Evolutionary conservation across 768 basidiomycete genomes (phyloP).

Genomic region (Auricularia heimuer): DNA sequence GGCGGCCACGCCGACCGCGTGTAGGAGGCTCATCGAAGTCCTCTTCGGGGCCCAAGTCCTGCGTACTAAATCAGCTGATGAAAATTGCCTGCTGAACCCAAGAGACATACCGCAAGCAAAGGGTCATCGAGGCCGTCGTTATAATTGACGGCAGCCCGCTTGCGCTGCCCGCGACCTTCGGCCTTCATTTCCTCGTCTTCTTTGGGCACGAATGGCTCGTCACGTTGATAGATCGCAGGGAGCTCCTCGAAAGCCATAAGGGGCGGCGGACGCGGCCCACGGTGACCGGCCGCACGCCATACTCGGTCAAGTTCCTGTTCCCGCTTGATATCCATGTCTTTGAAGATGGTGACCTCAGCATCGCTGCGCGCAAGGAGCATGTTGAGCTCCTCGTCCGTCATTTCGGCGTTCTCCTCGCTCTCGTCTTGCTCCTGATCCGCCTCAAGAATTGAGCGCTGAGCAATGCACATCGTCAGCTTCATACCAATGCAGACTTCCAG

Average conservation of each 20-base stretch:
- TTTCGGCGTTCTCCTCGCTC: slow-evolving; percentile 82
- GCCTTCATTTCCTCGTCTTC: slow-evolving; percentile 40
- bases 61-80: neutral
- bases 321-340: slow-evolving; percentile 72
- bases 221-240: slow-evolving; percentile 82
- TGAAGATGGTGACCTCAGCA: slow-evolving; percentile 65
- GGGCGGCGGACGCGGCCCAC: slow-evolving; percentile 63
- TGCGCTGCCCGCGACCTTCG: slow-evolving; percentile 79
- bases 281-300: slow-evolving; percentile 68
- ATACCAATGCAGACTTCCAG: neutral
- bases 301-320: slow-evolving; percentile 51
- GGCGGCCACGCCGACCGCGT: neutral
- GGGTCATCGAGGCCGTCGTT: slow-evolving; percentile 94
- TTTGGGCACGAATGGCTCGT: slow-evolving; percentile 54
- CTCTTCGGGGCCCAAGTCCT: slow-evolving; percentile 2
- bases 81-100: neutral
- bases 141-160: slow-evolving; percentile 78
- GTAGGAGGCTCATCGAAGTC: slow-evolving; percentile 13
- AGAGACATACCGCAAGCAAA: slow-evolving; percentile 63
- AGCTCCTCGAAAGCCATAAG: slow-evolving; percentile 85
- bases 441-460: slow-evolving; percentile 78
- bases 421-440: slow-evolving; percentile 77
- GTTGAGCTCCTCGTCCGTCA: slow-evolving; percentile 93
- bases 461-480: slow-evolving; percentile 8
- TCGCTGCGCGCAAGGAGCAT: slow-evolving; percentile 82